A percentile compares a stretch with the other conserved stretches of the same genome.
Conservation (phyloP, 208 protist genomes). For the Leishmania amazonensis region DNA sequence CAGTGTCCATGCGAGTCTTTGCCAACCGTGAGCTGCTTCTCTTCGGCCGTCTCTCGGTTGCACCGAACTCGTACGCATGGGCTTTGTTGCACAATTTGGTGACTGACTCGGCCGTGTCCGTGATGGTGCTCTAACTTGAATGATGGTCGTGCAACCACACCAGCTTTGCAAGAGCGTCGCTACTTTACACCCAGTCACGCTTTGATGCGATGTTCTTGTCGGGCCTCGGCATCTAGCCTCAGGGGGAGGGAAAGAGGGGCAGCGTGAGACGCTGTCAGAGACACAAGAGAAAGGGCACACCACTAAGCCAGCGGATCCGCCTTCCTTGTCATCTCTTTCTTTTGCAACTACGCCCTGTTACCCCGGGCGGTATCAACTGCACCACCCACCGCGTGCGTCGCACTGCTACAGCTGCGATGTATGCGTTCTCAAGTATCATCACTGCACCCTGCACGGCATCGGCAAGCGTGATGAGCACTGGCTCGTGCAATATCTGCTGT, state of each 20-base stretch:
- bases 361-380: slow-evolving; percentile 63
- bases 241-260: slow-evolving; percentile 1
- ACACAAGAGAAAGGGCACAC: not conserved
- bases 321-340: not conserved
- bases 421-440: slow-evolving; percentile 84
- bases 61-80: slow-evolving; percentile 37
- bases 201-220: slow-evolving; percentile 29
- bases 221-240: slow-evolving; percentile 66
- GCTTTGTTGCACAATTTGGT: slow-evolving; percentile 25
- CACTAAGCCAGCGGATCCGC: slow-evolving; percentile 10
- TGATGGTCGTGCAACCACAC: slow-evolving; percentile 25
- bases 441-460: slow-evolving; percentile 78
- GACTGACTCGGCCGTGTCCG: slow-evolving; percentile 5
- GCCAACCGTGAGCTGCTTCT: slow-evolving; percentile 13
- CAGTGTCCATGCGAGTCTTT: not conserved
- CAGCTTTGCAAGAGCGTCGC: slow-evolving; percentile 5
- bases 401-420: slow-evolving; percentile 85
- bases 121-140: slow-evolving; percentile 22
- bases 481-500: slow-evolving; percentile 69
- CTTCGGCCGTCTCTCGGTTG: slow-evolving; percentile 25
- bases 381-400: slow-evolving; percentile 53
- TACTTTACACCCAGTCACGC: slow-evolving; percentile 21
- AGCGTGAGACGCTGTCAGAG: not conserved
- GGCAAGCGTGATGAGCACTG: slow-evolving; percentile 76
- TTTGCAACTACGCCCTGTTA: slow-evolving; percentile 13